phyloP scores from a whole-genome alignment of 257 asterid species.

The Hygrophila difformis region DNA sequence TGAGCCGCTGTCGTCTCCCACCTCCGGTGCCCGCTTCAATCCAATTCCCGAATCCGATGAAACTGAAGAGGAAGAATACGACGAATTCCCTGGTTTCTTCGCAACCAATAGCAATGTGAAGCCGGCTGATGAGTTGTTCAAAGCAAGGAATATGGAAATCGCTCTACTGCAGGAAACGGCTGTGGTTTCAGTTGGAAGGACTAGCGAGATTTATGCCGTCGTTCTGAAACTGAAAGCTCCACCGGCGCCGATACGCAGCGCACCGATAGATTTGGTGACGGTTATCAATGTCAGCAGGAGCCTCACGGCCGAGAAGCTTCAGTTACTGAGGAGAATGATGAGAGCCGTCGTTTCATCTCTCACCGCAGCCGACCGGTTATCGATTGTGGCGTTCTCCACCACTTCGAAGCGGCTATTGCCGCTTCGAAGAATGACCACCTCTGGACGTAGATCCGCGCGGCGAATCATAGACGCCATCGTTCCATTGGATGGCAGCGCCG shows the following conservation, averaged over 20 bases:
- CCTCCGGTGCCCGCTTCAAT: constrained; percentile 46
- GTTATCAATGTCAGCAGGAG: constrained; percentile 58
- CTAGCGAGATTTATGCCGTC: constrained; percentile 36
- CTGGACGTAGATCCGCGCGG: constrained; percentile 58
- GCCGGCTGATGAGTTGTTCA: neutral
- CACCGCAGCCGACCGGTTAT: constrained; percentile 53
- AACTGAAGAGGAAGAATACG: constrained; percentile 40
- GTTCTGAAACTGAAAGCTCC: constrained; percentile 54
- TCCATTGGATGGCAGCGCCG: constrained; percentile 47
- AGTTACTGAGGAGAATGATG: constrained; percentile 46
- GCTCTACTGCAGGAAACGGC: constrained; percentile 47
- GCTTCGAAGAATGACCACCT: constrained; percentile 49
- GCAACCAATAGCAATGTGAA: neutral
- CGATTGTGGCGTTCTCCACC: constrained; percentile 67
- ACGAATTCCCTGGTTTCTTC: constrained; percentile 51
- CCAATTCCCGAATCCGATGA: constrained; percentile 80
- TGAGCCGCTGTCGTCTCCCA: constrained; percentile 59
- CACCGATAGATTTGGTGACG: constrained; percentile 62
- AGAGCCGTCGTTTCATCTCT: constrained; percentile 49
- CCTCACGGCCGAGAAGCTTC: constrained; percentile 38
- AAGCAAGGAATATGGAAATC: constrained; percentile 29
- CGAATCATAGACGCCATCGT: constrained; percentile 63
- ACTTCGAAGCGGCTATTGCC: constrained; percentile 61
- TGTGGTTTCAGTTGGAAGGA: constrained; percentile 46
- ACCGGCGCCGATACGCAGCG: constrained; percentile 26